Evolutionary conservation across 169 alveolate genomes (phyloP), one percentile per base, ranked within the genome.

Genomic region (Plasmodium cynomolgi): DNA sequence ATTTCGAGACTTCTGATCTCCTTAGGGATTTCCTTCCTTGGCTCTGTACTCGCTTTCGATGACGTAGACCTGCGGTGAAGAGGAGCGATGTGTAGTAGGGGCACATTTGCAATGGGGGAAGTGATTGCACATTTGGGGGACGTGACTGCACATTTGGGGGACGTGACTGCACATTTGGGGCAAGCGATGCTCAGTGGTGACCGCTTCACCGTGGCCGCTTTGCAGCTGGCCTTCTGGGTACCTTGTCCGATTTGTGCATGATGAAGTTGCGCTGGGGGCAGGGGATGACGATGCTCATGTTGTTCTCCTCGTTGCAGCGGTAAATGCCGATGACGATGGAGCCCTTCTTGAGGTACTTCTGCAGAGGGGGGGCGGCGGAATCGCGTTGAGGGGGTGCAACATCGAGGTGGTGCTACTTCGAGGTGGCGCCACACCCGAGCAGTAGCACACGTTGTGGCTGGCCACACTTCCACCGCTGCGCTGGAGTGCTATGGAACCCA

Each of bases 241-340:
- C 95, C 92, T 74, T 81, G 68, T 91, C 95, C 29, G 26, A 41
- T 47, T 68, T 91, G 83, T 91, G 92, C 95, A 91, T 72, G n/a
- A 91, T 71, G 56, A 91, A 83, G 74, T 71, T 31, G 44, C 83
- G 83, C 56, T 91, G 92, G 2, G 95, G 95, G 58, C 95, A 91
- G n/a, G 95, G 95, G 34, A 91, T 91, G 23, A 91, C 95, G 23
- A 91, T 81, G 74, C 47, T 81, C 95, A 91, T 91, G 83, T 91
- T 47, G 31, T 91, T 91, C 26, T 91, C 95, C 41, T 82, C 56
- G 62, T 82, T 73, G 73, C 62, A 39, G n/a, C 95, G 72, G 39
- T 91, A 91, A 91, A 91, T 54, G 31, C 95, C 95, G 20, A 91
- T 91, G 37, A 91, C 44, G 15, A 91, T 91, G 31, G 82, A 41